A percentile compares a stretch with the other conserved stretches of the same genome.
phyloP scores from a whole-genome alignment of 2,329 filamentous ascomycete genomes.

The Chaetomium olivaceum region DNA sequence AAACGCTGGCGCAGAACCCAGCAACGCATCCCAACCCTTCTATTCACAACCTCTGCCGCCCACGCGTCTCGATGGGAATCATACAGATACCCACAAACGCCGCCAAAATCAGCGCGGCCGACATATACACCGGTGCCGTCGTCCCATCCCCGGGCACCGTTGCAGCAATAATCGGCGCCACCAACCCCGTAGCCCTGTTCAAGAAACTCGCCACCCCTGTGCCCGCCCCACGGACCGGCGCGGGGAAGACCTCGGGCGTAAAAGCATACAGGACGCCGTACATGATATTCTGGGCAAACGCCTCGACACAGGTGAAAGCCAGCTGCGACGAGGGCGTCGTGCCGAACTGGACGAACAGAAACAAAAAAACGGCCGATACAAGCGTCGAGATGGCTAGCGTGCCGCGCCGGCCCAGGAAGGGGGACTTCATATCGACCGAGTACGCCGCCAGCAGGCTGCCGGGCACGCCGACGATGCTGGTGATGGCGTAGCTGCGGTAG shows the following conservation, averaged over 20 bases:
- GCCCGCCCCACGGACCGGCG: conserved; percentile 69
- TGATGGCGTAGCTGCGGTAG: conserved; percentile 83
- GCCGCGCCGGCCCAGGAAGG: conserved; percentile 67
- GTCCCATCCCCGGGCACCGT: conserved; percentile 59
- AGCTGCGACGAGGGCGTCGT: conserved; percentile 59
- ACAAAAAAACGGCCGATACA: conserved; percentile 67
- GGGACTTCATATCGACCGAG: conserved; percentile 65
- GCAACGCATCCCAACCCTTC: background rate
- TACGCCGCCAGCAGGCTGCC: conserved; percentile 74
- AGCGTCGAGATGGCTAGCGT: conserved; percentile 69
- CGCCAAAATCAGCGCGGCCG: conserved; percentile 56
- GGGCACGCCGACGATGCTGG: conserved; percentile 72
- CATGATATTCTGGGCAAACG: conserved; percentile 75
- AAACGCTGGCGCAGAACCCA: background rate
- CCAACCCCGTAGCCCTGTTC: conserved; percentile 66
- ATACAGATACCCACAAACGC: conserved; percentile 61
- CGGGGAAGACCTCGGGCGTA: conserved; percentile 75
- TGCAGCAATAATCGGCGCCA: conserved; percentile 68
- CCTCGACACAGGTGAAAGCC: conserved; percentile 65
- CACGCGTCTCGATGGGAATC: conserved; percentile 64
- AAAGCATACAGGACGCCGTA: conserved; percentile 77
- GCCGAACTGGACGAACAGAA: conserved; percentile 65
- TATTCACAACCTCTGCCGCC: conserved; percentile 55
- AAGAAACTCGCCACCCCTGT: conserved; percentile 72
- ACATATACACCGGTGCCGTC: conserved; percentile 59